Conservation (phyloP, 163 green algal genomes). For the Chloromonas sp. region DNA sequence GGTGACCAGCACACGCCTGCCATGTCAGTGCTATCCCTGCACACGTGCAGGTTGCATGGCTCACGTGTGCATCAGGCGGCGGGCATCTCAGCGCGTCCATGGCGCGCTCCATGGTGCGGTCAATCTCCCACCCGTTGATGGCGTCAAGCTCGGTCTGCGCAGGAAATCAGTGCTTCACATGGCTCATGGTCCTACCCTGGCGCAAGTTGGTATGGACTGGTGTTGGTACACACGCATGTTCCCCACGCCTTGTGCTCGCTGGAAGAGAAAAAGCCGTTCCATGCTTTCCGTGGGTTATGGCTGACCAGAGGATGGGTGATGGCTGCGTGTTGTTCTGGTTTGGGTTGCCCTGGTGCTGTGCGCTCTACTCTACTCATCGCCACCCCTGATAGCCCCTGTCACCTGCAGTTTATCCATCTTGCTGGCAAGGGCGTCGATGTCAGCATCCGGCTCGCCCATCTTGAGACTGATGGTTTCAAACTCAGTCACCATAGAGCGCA, state of each 20-base stretch:
- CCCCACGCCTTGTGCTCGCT: too few species aligned
- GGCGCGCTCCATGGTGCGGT: slow-evolving; percentile 63
- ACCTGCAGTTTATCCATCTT: slow-evolving; percentile 72
- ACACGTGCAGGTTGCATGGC: background rate
- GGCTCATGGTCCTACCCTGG: background rate
- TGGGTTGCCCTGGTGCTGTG: too few species aligned
- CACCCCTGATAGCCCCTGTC: too few species aligned
- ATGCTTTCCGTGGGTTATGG: too few species aligned
- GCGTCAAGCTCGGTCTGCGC: slow-evolving; percentile 60
- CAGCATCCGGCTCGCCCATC: slow-evolving; percentile 60
- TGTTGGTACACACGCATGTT: too few species aligned
- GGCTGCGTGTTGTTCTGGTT: too few species aligned
- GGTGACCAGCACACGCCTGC: background rate
- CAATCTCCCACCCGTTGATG: slow-evolving; percentile 76
- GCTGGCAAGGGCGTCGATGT: slow-evolving; percentile 67
- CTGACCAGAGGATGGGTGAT: too few species aligned
- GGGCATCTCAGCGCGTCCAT: slow-evolving; percentile 73
- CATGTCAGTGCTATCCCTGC: background rate
- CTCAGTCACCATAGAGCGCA: slow-evolving; percentile 42
- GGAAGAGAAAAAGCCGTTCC: too few species aligned
- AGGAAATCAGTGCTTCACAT: background rate
- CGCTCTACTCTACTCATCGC: too few species aligned
- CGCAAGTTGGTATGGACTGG: too few species aligned
- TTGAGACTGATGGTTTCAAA: slow-evolving; percentile 58
- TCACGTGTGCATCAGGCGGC: slow-evolving; percentile 30